phyloP scores from a whole-genome alignment of 2,329 filamentous ascomycete genomes.

The Daldinia sp. region DNA sequence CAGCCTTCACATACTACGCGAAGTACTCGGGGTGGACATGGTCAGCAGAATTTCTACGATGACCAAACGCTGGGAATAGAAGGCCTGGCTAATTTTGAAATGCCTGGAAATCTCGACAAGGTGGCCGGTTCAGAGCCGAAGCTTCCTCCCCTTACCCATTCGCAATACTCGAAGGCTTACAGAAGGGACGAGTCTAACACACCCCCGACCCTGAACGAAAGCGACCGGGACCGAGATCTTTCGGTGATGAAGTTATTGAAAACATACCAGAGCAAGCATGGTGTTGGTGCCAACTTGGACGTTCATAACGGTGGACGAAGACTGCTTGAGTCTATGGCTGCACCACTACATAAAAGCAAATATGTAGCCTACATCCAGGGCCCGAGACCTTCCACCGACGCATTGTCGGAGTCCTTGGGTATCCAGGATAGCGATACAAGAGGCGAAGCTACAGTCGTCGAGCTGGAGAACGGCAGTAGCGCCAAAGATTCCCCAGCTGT shows the following conservation, averaged over 20 bases:
- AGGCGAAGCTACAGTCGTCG: slow-evolving; percentile 51
- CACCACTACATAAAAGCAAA: slow-evolving; percentile 56
- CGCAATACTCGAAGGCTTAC: slow-evolving; percentile 67
- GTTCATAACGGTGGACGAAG: slow-evolving; percentile 61
- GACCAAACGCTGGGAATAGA: slow-evolving; percentile 68
- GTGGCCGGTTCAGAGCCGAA: slow-evolving; percentile 64
- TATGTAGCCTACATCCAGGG: slow-evolving; percentile 59
- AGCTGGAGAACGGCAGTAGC: slow-evolving; percentile 33
- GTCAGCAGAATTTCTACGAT: slow-evolving; percentile 63
- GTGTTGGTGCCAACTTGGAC: slow-evolving; percentile 64
- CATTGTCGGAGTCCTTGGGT: slow-evolving; percentile 59
- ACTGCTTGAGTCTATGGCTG: slow-evolving; percentile 63
- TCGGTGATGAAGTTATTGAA: slow-evolving; percentile 66
- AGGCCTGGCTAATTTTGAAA: slow-evolving; percentile 66
- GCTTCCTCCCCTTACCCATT: slow-evolving; percentile 64
- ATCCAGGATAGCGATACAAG: slow-evolving; percentile 56
- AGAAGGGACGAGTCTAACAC: slow-evolving; percentile 64
- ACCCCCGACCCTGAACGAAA: slow-evolving; percentile 58
- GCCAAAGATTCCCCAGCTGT: slow-evolving; percentile 38
- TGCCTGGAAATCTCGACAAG: slow-evolving; percentile 66
- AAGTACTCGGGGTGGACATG: slow-evolving; percentile 63
- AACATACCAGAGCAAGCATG: slow-evolving; percentile 63
- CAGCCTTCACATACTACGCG: slow-evolving; percentile 70
- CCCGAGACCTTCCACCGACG: slow-evolving; percentile 58
- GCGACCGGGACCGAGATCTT: slow-evolving; percentile 64